Evolutionary conservation across 2,329 filamentous ascomycete species (phyloP), one percentile per base, ranked within the genome.

Genomic region (Rutstroemia sp.): DNA sequence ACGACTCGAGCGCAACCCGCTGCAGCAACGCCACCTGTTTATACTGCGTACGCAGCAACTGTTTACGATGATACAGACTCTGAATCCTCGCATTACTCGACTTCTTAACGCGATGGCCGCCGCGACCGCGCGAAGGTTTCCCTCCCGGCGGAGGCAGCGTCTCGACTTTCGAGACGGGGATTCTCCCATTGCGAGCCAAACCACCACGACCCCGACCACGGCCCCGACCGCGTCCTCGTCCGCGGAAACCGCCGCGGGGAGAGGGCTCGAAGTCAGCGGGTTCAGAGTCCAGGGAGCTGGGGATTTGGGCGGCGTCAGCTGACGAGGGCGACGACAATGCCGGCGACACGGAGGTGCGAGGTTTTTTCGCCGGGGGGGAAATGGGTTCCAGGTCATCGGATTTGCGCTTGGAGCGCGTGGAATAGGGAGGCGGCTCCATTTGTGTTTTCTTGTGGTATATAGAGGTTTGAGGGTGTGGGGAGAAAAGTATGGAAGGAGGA

Each of bases 61-160:
- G 51, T 53, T 63, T 64, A 34, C 68, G 60, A 53, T 66, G 60
- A 51, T 67, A 66, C 7, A 65, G 48, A 19, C 61, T 63, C 45
- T 68, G 66, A 34, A 69, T 65, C 23, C 61, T 52, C 19, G 64
- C 61, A 48, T 67, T 63, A 40, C 58, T 58, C 8, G 58, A 60
- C 40, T 64, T 67, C 57, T 66, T 67, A 40, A 65, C 63, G 10
- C 66, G 61, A 52, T 62, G 61, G 36, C 62, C 63, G 50, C 64
- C 64, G 39, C 60, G 54, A 6, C 61, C 62, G n/a, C 63, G 57
- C 27, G 48, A 52, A 14, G 57, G 36, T 50, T 58, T 57, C 59
- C 48, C 23, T 23, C 23, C 58, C 57, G 25, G 57, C 47, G 19
- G 46, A 40, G 47, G 48, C 27, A 1, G 44, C 57, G 16, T 52